Conservation (phyloP, 768 basidiomycete genomes). For the Mycena chlorophos region DNA sequence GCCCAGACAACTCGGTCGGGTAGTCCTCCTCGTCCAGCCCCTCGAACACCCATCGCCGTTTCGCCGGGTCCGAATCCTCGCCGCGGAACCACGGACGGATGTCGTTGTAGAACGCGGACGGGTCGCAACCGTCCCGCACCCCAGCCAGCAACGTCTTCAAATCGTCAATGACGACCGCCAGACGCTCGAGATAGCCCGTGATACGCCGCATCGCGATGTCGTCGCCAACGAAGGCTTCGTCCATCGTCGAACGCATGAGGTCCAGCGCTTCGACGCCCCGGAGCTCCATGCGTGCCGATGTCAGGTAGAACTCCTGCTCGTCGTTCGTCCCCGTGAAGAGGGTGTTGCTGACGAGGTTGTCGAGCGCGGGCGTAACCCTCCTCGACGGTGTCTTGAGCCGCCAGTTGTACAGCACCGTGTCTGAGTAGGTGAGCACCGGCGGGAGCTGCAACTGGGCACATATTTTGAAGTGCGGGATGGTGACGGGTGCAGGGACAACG, state of each 20-base stretch:
- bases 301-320: constrained; percentile 86
- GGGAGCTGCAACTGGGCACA: constrained; percentile 75
- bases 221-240: constrained; percentile 83
- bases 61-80: constrained; percentile 50
- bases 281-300: constrained; percentile 84
- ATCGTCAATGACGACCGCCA: constrained; percentile 65
- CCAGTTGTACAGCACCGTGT: constrained; percentile 92
- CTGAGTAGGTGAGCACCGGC: constrained; percentile 87
- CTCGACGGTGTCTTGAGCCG: constrained; percentile 35
- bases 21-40: constrained; percentile 49
- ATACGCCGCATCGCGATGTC: constrained; percentile 62
- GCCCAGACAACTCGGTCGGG: constrained; percentile 67
- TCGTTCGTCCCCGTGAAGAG: constrained; percentile 78
- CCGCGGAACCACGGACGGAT: constrained; percentile 85
- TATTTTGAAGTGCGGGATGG: constrained; percentile 74
- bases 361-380: constrained; percentile 39
- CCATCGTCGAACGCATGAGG: constrained; percentile 82
- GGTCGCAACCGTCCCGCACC: constrained; percentile 71
- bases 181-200: constrained; percentile 60
- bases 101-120: constrained; percentile 66
- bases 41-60: constrained; percentile 58
- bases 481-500: constrained; percentile 66
- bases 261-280: constrained; percentile 82
- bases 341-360: constrained; percentile 65
- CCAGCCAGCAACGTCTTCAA: constrained; percentile 59